Evolutionary conservation across 1,284 basidiomycete species (phyloP).

Genomic region (Vanrija sp.): DNA sequence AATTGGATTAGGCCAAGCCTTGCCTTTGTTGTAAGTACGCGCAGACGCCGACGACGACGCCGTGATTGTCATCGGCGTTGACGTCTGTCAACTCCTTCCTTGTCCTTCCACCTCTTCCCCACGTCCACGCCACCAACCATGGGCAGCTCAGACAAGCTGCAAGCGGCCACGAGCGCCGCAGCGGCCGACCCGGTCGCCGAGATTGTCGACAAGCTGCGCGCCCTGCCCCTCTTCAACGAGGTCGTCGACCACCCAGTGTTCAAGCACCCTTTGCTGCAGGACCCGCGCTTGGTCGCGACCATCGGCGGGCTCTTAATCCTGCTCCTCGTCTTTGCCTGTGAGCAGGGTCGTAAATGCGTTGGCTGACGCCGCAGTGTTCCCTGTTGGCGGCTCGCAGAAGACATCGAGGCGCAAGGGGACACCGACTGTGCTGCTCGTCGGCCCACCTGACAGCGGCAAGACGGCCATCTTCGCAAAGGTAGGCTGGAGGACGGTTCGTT

Average conservation of each 20-base stretch:
- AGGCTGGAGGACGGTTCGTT: background rate
- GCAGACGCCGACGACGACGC: no score
- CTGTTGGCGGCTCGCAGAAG: constrained; percentile 6
- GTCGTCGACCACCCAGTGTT: constrained; percentile 7
- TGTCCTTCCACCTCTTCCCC: background rate
- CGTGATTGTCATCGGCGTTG: no score
- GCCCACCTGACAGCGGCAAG: constrained; percentile 43
- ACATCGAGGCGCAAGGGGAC: constrained; percentile 22
- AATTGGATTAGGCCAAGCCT: no score
- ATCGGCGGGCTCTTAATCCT: constrained; percentile 27
- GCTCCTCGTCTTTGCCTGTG: constrained; percentile 25
- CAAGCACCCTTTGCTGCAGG: constrained; percentile 5
- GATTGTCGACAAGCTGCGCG: background rate
- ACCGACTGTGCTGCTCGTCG: constrained; percentile 37
- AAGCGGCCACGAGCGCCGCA: background rate
- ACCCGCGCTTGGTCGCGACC: constrained; percentile 31
- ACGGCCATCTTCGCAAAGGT: constrained; percentile 45
- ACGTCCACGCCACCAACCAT: background rate
- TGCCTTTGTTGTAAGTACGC: no score
- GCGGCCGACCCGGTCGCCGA: background rate
- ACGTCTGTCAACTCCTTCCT: background rate
- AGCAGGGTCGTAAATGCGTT: background rate
- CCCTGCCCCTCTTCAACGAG: background rate
- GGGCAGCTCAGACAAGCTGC: background rate
- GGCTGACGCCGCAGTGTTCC: constrained; percentile 4